phyloP scores from a whole-genome alignment of 371 early-diverging fungal genomes.

The Haplosporangium sp. region DNA sequence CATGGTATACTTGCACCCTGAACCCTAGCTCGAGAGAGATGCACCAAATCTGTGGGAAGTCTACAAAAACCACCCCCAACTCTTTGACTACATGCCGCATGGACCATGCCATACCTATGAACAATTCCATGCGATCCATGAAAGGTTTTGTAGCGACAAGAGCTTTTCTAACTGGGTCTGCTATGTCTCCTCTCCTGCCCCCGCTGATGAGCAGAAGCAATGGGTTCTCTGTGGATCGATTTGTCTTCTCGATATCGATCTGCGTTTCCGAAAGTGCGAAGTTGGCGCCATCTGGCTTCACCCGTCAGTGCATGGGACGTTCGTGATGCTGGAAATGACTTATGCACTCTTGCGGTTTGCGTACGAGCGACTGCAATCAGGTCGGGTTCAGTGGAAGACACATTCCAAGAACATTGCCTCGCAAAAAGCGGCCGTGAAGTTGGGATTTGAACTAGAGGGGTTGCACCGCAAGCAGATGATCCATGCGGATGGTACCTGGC shows the following conservation, averaged over 20 bases:
- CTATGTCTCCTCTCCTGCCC: conserved; percentile 16
- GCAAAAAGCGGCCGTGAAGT: conserved; percentile 56
- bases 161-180: conserved; percentile 30
- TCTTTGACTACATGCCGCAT: conserved; percentile 34
- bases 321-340: conserved; percentile 44
- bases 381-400: conserved; percentile 55
- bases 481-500: conserved; percentile 39
- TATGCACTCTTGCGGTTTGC: conserved; percentile 37
- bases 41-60: conserved; percentile 34
- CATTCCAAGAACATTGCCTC: conserved; percentile 60
- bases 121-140: conserved; percentile 19
- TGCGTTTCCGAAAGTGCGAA: conserved; percentile 26
- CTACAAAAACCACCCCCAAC: conserved; percentile 27
- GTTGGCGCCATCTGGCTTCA: conserved; percentile 47
- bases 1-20: neutral
- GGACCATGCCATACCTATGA: conserved; percentile 21
- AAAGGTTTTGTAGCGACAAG: neutral
- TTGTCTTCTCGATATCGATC: conserved; percentile 31
- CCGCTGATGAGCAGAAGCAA: conserved; percentile 3
- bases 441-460: conserved; percentile 61
- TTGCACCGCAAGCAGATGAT: conserved; percentile 57
- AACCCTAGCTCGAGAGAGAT: conserved; percentile 32
- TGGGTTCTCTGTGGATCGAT: conserved; percentile 45
- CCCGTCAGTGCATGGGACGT: conserved; percentile 36
- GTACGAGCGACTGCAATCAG: conserved; percentile 35